Evolutionary conservation across 345 rosid species (phyloP), one percentile per base, ranked within the genome.

Genomic region (Trapa incisa): DNA sequence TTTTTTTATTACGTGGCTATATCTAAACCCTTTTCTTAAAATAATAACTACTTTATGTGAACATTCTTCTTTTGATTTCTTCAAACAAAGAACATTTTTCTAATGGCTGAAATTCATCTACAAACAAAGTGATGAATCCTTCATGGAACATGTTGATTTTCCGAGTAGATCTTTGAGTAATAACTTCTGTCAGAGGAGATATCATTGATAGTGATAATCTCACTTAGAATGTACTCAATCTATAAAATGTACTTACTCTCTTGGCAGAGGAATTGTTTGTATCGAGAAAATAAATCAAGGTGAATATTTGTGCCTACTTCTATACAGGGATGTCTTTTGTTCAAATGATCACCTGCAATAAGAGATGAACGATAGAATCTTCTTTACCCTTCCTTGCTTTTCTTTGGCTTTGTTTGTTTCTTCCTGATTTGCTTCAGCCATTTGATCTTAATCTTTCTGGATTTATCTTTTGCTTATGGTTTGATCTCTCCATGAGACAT

Each of bases 331-430:
- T 22, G n/a, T 37, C 42, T 61, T 63, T 69, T 39, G 39, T 67
- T 67, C 71, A 72, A 29, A 47, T 73, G 83, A 81, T 68, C 76
- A 78, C 71, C 73, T 72, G 78, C 84, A 79, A 29, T 84, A 81
- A 17, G 76, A 78, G 64, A 81, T 37, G 67, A 85, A 64, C 60
- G 78, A 56, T 29, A 67, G 39, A 81, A 54, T 37, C 81, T 36
- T 75, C 70, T 79, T 70, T 15, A 65, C 17, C 69, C 79, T 42
- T 1, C 73, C 68, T 33, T 37, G 15, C 43, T 36, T 75, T 74
- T 75, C 33, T 58, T 70, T 80, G 70, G 71, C 32, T 73, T 76
- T 75, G 43, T 63, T 72, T 61, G 17, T 71, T 61, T 68, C 61
- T 22, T 42, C 47, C 5, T 68, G 70, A 57, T 62, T 62, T 73